Evolutionary conservation across 2,329 filamentous ascomycete species (phyloP).

Genomic region (Aspergillus chevalieri): DNA sequence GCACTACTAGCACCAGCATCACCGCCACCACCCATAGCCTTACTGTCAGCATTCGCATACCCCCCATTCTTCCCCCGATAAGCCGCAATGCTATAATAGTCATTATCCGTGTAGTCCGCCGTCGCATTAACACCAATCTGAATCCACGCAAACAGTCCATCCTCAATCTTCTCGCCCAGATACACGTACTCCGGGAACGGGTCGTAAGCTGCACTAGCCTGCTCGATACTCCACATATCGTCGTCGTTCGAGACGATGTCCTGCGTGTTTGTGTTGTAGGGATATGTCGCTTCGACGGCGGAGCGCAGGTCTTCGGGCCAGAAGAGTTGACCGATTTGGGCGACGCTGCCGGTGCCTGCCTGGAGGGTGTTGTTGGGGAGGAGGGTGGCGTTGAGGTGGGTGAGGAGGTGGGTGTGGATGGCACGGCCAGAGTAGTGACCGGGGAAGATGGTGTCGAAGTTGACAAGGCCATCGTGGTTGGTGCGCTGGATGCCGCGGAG

Average conservation of each 20-base stretch:
- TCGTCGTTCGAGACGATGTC: conserved; percentile 37
- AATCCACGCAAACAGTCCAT: conserved; percentile 47
- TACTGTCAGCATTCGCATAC: conserved; percentile 14
- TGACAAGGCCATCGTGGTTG: conserved; percentile 43
- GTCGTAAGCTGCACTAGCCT: conserved; percentile 42
- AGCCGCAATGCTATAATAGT: conserved; percentile 18
- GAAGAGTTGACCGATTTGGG: conserved; percentile 48
- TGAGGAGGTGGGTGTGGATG: conserved; percentile 47
- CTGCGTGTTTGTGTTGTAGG: conserved; percentile 27
- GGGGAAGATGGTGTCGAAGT: conserved; percentile 44
- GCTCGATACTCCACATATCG: conserved; percentile 36
- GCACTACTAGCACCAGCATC: neutral
- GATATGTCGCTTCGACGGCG: conserved; percentile 38
- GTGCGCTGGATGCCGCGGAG: conserved; percentile 46
- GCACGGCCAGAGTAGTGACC: conserved; percentile 45
- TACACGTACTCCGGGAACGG: conserved; percentile 51
- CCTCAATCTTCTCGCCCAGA: conserved; percentile 44
- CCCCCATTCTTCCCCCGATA: conserved; percentile 18
- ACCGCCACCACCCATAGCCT: conserved; percentile 8
- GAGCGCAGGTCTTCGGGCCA: conserved; percentile 43
- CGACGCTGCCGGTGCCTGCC: conserved; percentile 36
- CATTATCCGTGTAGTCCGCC: conserved; percentile 22
- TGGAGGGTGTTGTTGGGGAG: conserved; percentile 43
- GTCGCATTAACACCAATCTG: conserved; percentile 43
- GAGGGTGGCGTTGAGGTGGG: conserved; percentile 34